Percentiles rank a stretch among this genome's conserved stretches.
phyloP scores from a whole-genome alignment of 2,329 filamentous ascomycete genomes.

The Colletotrichum destructivum region DNA sequence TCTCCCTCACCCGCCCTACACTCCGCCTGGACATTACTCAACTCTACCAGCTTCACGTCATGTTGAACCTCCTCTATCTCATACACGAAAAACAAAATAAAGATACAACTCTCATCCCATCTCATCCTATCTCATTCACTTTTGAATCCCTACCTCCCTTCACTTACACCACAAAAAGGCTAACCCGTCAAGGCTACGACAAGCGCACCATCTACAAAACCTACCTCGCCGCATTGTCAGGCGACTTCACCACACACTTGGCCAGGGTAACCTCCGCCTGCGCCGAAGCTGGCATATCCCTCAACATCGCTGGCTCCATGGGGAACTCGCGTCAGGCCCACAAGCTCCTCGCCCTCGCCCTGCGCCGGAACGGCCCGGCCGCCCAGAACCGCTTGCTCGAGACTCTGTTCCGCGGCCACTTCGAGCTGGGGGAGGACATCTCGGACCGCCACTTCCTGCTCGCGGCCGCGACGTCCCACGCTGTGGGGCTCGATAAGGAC shows the following conservation, averaged over 20 bases:
- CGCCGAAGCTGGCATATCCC: slow-evolving; percentile 54
- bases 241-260: slow-evolving; percentile 48
- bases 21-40: too few relatives aligned
- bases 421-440: slow-evolving; percentile 59
- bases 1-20: not conserved
- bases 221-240: not conserved
- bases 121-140: too few relatives aligned
- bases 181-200: slow-evolving; percentile 49
- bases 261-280: slow-evolving; percentile 53
- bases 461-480: slow-evolving; percentile 48
- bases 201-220: slow-evolving; percentile 55
- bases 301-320: slow-evolving; percentile 56
- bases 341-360: slow-evolving; percentile 62
- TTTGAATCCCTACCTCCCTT: not conserved
- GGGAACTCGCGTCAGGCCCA: slow-evolving; percentile 63
- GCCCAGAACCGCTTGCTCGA: slow-evolving; percentile 59
- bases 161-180: not conserved
- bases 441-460: slow-evolving; percentile 58
- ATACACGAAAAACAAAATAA: too few relatives aligned
- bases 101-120: too few relatives aligned
- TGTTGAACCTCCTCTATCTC: too few relatives aligned
- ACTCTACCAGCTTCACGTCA: too few relatives aligned
- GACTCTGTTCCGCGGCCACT: slow-evolving; percentile 59
- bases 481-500: slow-evolving; percentile 49
- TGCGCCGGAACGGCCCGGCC: slow-evolving; percentile 44